A percentile compares a stretch with the other conserved stretches of the same genome.
Conservation (phyloP, 2,329 filamentous ascomycete species). For the Ascochyta koolunga region DNA sequence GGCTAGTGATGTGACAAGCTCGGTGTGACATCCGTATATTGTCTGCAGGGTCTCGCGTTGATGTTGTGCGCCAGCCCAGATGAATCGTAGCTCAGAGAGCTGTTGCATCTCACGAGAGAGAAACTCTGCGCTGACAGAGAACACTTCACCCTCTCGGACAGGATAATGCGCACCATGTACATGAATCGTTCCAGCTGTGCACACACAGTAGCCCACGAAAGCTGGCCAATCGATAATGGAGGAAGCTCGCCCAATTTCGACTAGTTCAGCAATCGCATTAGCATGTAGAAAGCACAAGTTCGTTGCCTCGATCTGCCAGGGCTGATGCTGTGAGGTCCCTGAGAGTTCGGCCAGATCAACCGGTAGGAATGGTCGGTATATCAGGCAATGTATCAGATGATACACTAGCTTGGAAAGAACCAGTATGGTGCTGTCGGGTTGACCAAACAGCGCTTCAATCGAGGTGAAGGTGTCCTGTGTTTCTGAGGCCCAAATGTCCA, state of each 20-base stretch:
- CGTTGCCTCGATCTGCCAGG: conserved; percentile 90
- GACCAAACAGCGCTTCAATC: conserved; percentile 75
- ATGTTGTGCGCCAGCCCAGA: conserved; percentile 80
- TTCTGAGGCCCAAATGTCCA: conserved; percentile 84
- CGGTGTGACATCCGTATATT: conserved; percentile 78
- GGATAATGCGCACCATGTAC: conserved; percentile 85
- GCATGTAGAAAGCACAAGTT: conserved; percentile 87
- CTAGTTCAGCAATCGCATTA: conserved; percentile 83
- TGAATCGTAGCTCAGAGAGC: conserved; percentile 73
- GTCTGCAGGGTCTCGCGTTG: conserved; percentile 79
- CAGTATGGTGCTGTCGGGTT: conserved; percentile 76
- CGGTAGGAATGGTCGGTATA: conserved; percentile 85
- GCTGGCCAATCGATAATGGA: conserved; percentile 82
- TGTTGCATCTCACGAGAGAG: conserved; percentile 80
- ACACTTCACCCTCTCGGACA: conserved; percentile 66
- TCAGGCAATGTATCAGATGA: conserved; percentile 83
- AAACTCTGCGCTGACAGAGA: conserved; percentile 71
- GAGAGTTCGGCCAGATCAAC: conserved; percentile 82
- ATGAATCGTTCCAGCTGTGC: conserved; percentile 85
- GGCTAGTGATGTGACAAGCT: conserved; percentile 75
- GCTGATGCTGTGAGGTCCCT: conserved; percentile 82
- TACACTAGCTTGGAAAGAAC: conserved; percentile 87
- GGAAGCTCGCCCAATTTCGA: conserved; percentile 77
- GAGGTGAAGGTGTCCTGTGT: conserved; percentile 81
- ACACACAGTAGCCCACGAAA: conserved; percentile 86